Evolutionary conservation across 2,329 filamentous ascomycete genomes (phyloP).

Genomic region (Ascochyta fabae): DNA sequence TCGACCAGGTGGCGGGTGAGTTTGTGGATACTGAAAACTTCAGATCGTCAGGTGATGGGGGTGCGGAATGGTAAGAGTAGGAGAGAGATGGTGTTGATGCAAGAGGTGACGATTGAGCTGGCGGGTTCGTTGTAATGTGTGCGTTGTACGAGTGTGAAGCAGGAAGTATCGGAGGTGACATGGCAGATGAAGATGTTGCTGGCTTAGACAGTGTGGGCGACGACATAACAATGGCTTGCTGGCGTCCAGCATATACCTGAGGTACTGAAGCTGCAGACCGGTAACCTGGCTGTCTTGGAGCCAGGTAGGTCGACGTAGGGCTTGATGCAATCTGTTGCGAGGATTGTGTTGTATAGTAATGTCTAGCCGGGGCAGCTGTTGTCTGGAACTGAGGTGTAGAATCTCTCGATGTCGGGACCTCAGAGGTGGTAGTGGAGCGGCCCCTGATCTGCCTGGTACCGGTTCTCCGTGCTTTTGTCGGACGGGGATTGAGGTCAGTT

Average conservation of each 20-base stretch:
- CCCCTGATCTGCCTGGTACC: slow-evolving; percentile 8
- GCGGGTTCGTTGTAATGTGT: neutral
- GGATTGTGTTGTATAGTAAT: slow-evolving; percentile 9
- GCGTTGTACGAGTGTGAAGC: neutral
- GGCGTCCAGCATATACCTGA: neutral
- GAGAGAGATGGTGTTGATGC: neutral
- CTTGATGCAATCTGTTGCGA: neutral
- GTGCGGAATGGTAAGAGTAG: neutral
- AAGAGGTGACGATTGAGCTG: neutral
- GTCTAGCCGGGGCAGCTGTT: neutral
- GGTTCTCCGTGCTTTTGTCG: slow-evolving; percentile 18
- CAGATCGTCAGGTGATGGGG: neutral
- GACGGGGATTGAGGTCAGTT: slow-evolving; percentile 5
- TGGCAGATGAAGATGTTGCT: neutral
- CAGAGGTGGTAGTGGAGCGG: slow-evolving; percentile 15
- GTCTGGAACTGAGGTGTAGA: slow-evolving; percentile 18
- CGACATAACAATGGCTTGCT: neutral
- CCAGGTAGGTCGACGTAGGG: neutral
- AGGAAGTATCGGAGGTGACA: slow-evolving; percentile 3
- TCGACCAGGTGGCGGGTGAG: neutral
- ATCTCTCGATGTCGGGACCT: slow-evolving; percentile 8
- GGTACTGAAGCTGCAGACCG: too few relatives aligned
- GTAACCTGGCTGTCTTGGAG: neutral
- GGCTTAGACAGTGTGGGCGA: neutral
- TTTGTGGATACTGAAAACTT: neutral